Base-by-base conservation (phyloP, 805 yeast species). In the Myxozyma kluyveri region DNA sequence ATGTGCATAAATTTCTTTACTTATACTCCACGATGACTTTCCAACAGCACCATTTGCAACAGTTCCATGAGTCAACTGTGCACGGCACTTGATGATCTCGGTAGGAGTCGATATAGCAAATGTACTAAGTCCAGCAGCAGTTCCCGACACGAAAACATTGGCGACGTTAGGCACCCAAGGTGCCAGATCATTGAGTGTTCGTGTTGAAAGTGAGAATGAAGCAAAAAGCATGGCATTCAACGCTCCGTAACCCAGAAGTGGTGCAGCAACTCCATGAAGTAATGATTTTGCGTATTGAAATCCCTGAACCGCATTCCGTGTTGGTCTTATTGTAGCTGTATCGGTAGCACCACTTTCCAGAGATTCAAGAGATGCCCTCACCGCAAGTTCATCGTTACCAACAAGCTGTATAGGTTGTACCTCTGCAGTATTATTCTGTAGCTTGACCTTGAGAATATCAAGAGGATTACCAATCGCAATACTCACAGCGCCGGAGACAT, bases 401-500 rank as follows among this genome's bases (percentile, higher is more conserved):
- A 14, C 31, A 27, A 42, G 33, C 12, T 42, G 10, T 14, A 22
- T 19, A 24, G 42, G 35, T 17, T 5, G 14, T 7, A 17, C 45
- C 19, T 9, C 45, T 4, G 42, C 26, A 5, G 50, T 19, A 10
- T 29, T 14, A 39, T 45, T 48, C 48, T 61, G 64, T 4, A 61
- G 50, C 42, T 47, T 50, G 23, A 61, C 64, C 47, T 61, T 61
- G 46, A 61, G 40, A 27, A 61, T 61, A 36, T 61, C 64, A 23
- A 61, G 54, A 19, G 64, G 64, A 32, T 61, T 61, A 18, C 64
- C 64, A 12, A 61, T 44, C n/a, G 61, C 45, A 9, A 61, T 59
- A 24, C 64, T 62, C 10, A 50, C 59, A n/a, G 51, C 63, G 12
- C 64, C 64, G 10, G 64, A 53, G 9, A 57, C 53, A 35, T 61